Conservation (phyloP, 2,329 filamentous ascomycete genomes). For the Diaporthe caulivora region DNA sequence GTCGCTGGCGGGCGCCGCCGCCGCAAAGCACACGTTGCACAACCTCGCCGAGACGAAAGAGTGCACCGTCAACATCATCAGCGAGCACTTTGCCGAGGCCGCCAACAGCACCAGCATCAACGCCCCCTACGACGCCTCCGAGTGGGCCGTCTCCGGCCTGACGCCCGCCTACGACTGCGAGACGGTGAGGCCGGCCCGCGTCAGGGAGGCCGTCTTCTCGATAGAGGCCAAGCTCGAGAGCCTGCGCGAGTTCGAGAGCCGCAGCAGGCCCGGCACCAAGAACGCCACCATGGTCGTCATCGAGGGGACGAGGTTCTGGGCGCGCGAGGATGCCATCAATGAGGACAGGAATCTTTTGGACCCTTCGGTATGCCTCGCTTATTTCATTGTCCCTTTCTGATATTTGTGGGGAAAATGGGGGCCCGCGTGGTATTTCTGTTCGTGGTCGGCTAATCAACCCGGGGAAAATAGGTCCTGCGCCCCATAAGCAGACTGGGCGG, state of each 20-base stretch:
- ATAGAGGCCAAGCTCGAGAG: constrained; percentile 85
- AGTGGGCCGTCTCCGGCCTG: constrained; percentile 85
- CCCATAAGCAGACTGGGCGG: constrained; percentile 86
- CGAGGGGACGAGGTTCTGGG: constrained; percentile 91
- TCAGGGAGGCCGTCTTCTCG: constrained; percentile 85
- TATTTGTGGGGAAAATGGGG: not conserved
- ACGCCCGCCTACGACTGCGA: constrained; percentile 74
- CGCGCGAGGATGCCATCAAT: constrained; percentile 87
- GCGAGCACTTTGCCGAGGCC: constrained; percentile 86
- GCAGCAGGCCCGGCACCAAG: constrained; percentile 77
- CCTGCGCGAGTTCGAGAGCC: constrained; percentile 82
- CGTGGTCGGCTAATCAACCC: not conserved
- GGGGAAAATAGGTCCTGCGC: constrained; percentile 68
- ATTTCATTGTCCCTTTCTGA: too few species aligned
- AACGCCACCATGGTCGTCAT: constrained; percentile 81
- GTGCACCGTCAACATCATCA: constrained; percentile 89
- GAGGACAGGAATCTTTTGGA: constrained; percentile 81
- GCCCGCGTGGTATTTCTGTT: not conserved
- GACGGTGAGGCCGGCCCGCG: constrained; percentile 77
- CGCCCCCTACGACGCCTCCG: constrained; percentile 79
- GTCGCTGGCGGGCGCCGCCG: constrained; percentile 61
- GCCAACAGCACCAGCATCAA: constrained; percentile 87
- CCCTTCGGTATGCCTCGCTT: constrained; percentile 65
- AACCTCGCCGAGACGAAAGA: constrained; percentile 79
- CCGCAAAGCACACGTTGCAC: constrained; percentile 80